A percentile compares a stretch with the other conserved stretches of the same genome.
Conservation (phyloP, 176 grass and related monocot species). For the Musa itinerans region DNA sequence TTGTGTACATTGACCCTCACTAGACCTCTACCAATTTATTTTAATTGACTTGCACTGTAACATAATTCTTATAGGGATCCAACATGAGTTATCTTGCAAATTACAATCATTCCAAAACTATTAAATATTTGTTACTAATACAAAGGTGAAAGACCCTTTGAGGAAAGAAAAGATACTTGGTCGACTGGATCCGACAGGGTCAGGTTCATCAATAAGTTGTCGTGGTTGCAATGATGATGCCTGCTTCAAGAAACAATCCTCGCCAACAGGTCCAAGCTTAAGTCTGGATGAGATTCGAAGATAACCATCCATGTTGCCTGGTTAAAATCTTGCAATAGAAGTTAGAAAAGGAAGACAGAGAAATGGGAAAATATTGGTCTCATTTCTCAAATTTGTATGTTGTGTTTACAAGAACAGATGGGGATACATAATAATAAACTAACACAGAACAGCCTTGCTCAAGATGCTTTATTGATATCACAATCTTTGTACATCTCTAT, state of each 20-base stretch:
- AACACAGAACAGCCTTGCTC: not conserved
- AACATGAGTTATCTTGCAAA: not conserved
- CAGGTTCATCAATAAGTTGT: conserved; percentile 67
- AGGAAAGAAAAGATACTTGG: conserved; percentile 42
- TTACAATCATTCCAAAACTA: not conserved
- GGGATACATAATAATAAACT: too few relatives aligned
- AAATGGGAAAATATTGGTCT: not conserved
- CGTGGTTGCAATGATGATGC: conserved; percentile 17
- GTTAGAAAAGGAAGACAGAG: not conserved
- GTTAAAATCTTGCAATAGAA: conserved; percentile 15
- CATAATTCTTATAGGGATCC: not conserved
- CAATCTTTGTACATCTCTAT: not conserved
- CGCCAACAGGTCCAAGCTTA: conserved; percentile 77
- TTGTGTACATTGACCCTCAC: too few relatives aligned
- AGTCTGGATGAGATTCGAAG: conserved; percentile 62
- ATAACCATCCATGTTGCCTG: conserved; percentile 69
- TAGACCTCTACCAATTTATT: too few relatives aligned
- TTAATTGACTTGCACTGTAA: not conserved
- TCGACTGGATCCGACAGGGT: conserved; percentile 50
- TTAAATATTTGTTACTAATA: not conserved
- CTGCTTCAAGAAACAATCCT: conserved; percentile 34
- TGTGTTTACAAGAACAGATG: too few relatives aligned
- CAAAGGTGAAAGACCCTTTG: not conserved
- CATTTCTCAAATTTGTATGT: not conserved
- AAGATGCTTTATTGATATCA: not conserved